Base-by-base conservation (phyloP, 805 yeast species). In the Brettanomyces custersianus region DNA sequence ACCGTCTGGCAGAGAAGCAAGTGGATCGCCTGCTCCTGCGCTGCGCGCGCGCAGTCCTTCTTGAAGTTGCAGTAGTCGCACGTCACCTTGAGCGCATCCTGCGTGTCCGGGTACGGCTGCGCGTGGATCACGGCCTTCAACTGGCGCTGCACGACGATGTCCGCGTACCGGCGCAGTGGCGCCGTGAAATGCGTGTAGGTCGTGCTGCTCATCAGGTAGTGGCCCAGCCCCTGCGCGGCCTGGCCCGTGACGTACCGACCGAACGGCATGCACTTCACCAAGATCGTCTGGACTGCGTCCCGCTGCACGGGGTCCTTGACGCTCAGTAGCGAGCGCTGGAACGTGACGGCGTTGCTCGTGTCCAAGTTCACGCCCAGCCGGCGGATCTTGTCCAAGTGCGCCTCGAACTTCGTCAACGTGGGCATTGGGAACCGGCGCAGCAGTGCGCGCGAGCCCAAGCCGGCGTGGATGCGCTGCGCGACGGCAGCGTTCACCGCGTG, bases 1-100 rank as follows among this genome's bases (percentile, higher is more conserved):
- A 88, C 80, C 0, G 87, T 80, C 55, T 87, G 94, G 39, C 90
- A 82, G 32, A 88, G 65, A 37, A 81, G 65, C 44, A 92, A 66
- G 55, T 92, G 98, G 37, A 88, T 76, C 11, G 95, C 90, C 59
- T 92, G 98, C 47, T 85, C 94, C 60, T 90, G 97, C 1, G 96
- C 96, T 42, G 74, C 74, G 43, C 77, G 77, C 2, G 97, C 92
- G 57, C 96, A 88, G 52, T 90, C 97, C 54, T 87, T 85, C 59
- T 88, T 87, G 69, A 90, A 92, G 49, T 86, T 87, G 60, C 96
- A 90, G 56, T 87, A 88, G 50, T 90, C 96, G 9, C 95, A 80
- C 22, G 84, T 72, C 49, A 84, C 80, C 50, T 83, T 80, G 48
- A 88, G 64, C 0, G 87, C 65, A 26, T 82, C 90, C 36, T 74